Evolutionary conservation across 306 rosid genomes (phyloP).

Genomic region (Rosa lucieae): DNA sequence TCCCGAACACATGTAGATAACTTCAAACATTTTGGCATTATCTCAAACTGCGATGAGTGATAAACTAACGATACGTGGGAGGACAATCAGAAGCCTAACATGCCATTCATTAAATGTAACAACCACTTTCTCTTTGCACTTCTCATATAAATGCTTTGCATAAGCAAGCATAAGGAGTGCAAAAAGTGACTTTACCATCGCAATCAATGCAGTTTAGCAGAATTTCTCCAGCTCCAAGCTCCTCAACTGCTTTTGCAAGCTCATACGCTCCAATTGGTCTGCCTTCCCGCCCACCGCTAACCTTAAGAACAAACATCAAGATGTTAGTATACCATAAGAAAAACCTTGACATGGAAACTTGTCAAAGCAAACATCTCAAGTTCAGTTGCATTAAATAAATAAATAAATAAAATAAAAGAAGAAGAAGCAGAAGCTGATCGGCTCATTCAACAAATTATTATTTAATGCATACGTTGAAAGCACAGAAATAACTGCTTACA

Average conservation of each 20-base stretch:
- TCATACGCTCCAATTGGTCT: slow-evolving; percentile 95
- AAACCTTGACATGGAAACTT: neutral
- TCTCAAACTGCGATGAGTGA: neutral
- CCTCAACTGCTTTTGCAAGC: slow-evolving; percentile 92
- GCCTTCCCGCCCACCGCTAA: slow-evolving; percentile 91
- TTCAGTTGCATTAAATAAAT: neutral
- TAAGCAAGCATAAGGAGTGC: neutral
- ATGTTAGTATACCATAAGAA: neutral
- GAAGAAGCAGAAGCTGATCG: neutral
- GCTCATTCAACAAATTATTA: neutral
- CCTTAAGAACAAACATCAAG: slow-evolving; percentile 43
- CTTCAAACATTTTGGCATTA: neutral
- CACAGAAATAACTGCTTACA: neutral
- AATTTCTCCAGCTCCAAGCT: slow-evolving; percentile 98
- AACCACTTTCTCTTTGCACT: neutral
- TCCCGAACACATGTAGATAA: neutral
- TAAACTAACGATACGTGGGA: neutral
- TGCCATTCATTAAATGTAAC: neutral
- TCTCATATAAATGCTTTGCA: neutral
- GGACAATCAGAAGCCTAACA: neutral
- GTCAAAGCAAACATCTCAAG: slow-evolving; percentile 12
- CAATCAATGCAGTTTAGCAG: slow-evolving; percentile 94
- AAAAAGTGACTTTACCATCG: slow-evolving; percentile 60
- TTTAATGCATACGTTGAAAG: neutral
- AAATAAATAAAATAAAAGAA: neutral